Base-by-base conservation (phyloP, 2,329 filamentous ascomycete species). In the Epichloe baconii region DNA sequence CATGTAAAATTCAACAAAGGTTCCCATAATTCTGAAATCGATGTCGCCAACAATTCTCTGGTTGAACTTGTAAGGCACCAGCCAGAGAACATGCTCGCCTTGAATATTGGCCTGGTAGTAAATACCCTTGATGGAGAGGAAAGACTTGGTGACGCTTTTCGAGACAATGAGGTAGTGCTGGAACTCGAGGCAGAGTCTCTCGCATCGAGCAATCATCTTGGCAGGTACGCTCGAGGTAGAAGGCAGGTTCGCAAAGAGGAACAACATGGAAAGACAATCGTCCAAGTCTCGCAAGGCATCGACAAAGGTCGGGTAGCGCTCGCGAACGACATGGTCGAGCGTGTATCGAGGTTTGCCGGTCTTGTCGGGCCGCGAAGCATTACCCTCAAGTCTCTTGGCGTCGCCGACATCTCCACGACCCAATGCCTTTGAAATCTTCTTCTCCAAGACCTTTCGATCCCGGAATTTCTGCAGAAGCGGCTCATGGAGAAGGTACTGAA, bases 71-170 rank as follows among this genome's bases (percentile, higher is more conserved):
- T 98, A 98, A 1, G 93, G 93, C 11, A 96, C 91, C 40, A 98
- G 77, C 93, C 93, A 98, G 58, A 97, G 76, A 47, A 98, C 86
- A 63, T 97, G 91, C 71, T 98, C 90, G 47, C 93, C 93, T 68
- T 96, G 88, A 55, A 98, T 94, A 48, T 85, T 96, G 23, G 91
- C 93, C 72, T 97, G 91, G 71, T 97, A 98, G 74, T 98, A 98
- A 63, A 98, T 97, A 55, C 93, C 93, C 77, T 98, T 98, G 71
- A 98, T 97, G 2, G 89, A 95, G 57, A 98, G 73, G 74, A 98
- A 98, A 0, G 90, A 95, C 73, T 96, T 97, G 64, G 88, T 86
- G 60, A 98, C 73, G 61, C 87, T 89, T 70, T 95, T 82, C 42
- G 91, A 94, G 45, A 84, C 80, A 64, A 98, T 98, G 56, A 98